Evolutionary conservation across 2,329 filamentous ascomycete genomes (phyloP).

Genomic region (Lizonia empirigonia): DNA sequence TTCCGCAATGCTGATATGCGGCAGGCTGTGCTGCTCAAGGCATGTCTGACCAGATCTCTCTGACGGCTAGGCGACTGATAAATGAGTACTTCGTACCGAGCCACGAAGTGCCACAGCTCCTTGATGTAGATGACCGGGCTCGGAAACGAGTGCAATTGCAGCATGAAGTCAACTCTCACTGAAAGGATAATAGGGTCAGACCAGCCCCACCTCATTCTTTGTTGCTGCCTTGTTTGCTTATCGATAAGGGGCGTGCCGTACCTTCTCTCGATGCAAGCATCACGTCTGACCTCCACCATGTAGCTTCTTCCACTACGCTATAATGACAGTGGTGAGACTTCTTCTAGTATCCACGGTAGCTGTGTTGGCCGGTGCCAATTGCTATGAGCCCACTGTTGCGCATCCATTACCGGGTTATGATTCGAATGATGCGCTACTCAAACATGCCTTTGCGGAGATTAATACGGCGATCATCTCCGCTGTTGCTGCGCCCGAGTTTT

Average conservation of each 20-base stretch:
- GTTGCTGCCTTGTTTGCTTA: neutral
- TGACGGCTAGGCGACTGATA: no score
- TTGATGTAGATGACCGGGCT: no score
- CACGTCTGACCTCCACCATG: neutral
- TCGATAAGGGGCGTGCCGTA: neutral
- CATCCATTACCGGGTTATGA: constrained; percentile 47
- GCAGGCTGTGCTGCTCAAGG: no score
- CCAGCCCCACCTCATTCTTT: no score
- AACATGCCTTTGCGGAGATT: constrained; percentile 41
- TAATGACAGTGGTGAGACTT: neutral
- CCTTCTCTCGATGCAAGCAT: neutral
- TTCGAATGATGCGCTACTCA: constrained; percentile 31
- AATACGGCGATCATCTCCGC: constrained; percentile 29
- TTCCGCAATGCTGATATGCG: no score
- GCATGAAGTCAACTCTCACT: no score
- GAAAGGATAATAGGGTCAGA: no score
- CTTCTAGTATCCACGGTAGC: neutral
- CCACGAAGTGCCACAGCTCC: no score
- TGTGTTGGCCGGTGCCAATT: constrained; percentile 29
- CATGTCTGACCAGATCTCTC: no score
- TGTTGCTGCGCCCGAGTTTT: constrained; percentile 38
- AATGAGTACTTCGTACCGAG: no score
- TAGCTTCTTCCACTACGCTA: neutral
- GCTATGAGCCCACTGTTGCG: constrained; percentile 47
- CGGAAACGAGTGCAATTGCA: no score